These are phyloP conservation scores for Firmiana major DNA, from an alignment of 345 rosid genomes.

Conservation along the genomic window DNA sequence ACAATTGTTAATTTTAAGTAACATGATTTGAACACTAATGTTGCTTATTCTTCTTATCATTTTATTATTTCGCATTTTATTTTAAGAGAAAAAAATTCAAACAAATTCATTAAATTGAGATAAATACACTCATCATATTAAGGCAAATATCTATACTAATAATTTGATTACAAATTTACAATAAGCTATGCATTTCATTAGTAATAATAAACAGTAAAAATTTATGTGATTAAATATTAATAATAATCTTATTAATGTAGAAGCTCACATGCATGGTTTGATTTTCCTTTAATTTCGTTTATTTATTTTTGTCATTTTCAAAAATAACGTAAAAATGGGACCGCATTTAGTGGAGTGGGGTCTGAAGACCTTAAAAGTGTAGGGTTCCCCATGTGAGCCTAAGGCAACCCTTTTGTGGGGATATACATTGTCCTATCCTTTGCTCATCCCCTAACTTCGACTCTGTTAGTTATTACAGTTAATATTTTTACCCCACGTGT, in stretches of 20 bases:
- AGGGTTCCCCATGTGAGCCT: slow-evolving; percentile 28
- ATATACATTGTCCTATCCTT: neutral
- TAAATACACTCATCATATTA: no score
- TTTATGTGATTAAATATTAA: neutral
- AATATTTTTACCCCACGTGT: neutral
- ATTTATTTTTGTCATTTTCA: neutral
- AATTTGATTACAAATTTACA: no score
- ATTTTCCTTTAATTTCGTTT: neutral
- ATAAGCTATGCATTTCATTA: no score
- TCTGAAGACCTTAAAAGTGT: neutral
- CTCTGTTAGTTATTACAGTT: slow-evolving; percentile 18
- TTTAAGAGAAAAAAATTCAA: no score
- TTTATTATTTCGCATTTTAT: no score
- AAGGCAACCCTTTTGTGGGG: slow-evolving; percentile 5
- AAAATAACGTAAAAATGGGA: neutral
- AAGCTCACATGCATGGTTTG: neutral
- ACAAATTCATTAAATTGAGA: no score
- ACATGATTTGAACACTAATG: no score
- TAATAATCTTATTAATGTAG: neutral
- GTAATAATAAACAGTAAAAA: neutral
- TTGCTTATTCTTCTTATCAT: no score
- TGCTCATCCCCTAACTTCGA: neutral
- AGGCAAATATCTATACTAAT: no score
- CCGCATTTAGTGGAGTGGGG: slow-evolving; percentile 20
- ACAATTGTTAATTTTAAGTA: no score